Evolutionary conservation across 257 asterid species (phyloP), one percentile per base, ranked within the genome.

Genomic region (Nicotiana attenuata): DNA sequence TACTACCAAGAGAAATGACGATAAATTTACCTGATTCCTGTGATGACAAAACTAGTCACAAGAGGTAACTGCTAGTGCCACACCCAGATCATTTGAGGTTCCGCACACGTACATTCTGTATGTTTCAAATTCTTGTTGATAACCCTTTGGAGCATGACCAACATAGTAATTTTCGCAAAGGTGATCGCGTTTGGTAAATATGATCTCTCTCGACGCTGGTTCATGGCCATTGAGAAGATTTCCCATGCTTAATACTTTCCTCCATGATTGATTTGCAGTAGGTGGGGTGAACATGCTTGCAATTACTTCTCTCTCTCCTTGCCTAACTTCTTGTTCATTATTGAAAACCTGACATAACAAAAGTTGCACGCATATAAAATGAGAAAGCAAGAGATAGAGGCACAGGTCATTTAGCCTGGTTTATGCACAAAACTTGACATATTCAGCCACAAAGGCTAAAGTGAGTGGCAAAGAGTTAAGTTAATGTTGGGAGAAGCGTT

Each of bases 171-270:
- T 91, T 82, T 90, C 92, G 2, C 96, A 89, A 50, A 86, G 90
- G 33, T 77, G 87, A 33, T 93, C 97, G 1, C 91, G 90, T 82
- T 93, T 93, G 14, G 94, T 88, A 60, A 95, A 95, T 80, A 92
- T 89, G 20, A 95, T 89, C 91, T 96, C 99, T 89, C 99, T 90
- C 13, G 88, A 68, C 65, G 87, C 87, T 4, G 99, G 99, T 82
- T 96, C 99, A n/a, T 93, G 96, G 73, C 99, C 98, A 38, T 93
- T 93, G 22, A 96, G 94, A 64, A 96, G 97, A 88, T 96, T 95
- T 64, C 99, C 99, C 99, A 96, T 88, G 90, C 97, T 93, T 88
- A 93, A 85, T 24, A 88, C 98, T 86, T 91, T 93, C 86, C 98
- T 93, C 97, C 98, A 93, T 20, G 97, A 92, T 93, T 96, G 98